Base-by-base conservation (phyloP, 2,329 filamentous ascomycete species). In the Alternaria sp. region DNA sequence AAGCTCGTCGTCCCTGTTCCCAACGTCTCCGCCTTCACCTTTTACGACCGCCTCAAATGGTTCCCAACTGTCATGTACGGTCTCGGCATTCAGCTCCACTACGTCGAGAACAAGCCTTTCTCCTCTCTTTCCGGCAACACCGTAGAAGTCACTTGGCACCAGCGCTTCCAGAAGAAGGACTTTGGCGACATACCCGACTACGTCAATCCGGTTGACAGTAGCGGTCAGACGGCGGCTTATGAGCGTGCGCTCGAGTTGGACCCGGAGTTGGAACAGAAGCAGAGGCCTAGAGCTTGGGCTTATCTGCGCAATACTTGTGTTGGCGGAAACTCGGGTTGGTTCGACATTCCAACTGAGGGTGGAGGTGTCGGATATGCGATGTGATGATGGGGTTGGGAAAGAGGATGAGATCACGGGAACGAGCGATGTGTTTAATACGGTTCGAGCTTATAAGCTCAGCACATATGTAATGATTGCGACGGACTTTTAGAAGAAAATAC, bases 141-240 rank as follows among this genome's bases (percentile, higher is more conserved):
- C 2, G 54, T 68, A 3, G 13, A 26, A 0, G 21, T 68, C 3
- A 51, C 49, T n/a, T 70, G 68, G 68, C 33, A 46, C n/a, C 68
- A 68, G 45, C 60, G 58, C 21, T 62, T 45, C 33, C 66, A 69
- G 58, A 65, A 65, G 58, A 67, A 60, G 31, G 58, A 51, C n/a
- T 61, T 58, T 39, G 31, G 24, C 21, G 48, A 51, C n/a, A 24
- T n/a, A 13, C 24, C 26, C 21, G 40, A 23, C 5, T 24, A 31
- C 8, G 40, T 26, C 5, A 17, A 23, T 33, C 26, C 21, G 6
- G 44, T 51, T n/a, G 52, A 45, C 24, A 48, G 7, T 17, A 48
- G 28, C 44, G 46, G 17, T 10, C 34, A 39, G 41, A 50, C 40
- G 40, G 45, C 36, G 39, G 46, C 46, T 26, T 50, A 50, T 17